Percentiles rank a stretch among this genome's conserved stretches.
Conservation (phyloP, 768 basidiomycete genomes). For the Tremella fuciformis region DNA sequence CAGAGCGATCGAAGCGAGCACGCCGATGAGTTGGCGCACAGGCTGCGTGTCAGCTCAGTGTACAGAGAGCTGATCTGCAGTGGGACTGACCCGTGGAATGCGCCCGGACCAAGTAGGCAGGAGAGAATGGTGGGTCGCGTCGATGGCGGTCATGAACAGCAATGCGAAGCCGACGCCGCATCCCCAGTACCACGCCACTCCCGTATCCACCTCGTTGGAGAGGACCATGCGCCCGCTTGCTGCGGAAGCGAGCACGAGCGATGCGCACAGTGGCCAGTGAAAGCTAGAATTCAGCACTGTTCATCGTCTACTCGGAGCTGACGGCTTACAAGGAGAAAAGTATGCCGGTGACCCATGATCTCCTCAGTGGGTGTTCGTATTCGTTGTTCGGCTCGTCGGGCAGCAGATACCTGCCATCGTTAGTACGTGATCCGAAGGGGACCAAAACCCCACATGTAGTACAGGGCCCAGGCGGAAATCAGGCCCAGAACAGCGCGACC, state of each 20-base stretch:
- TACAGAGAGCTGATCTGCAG: background rate
- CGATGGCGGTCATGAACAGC: slow-evolving; percentile 30
- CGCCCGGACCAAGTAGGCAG: slow-evolving; percentile 7
- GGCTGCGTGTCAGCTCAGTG: slow-evolving; percentile 7
- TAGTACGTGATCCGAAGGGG: background rate
- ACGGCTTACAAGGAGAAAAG: slow-evolving; percentile 26
- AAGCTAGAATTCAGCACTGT: slow-evolving; percentile 21
- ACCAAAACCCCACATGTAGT: slow-evolving; percentile 21
- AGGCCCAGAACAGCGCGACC: slow-evolving; percentile 20
- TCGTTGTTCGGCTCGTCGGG: slow-evolving; percentile 21
- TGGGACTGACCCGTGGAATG: slow-evolving; percentile 26
- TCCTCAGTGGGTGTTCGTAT: slow-evolving; percentile 36
- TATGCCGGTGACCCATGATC: slow-evolving; percentile 25
- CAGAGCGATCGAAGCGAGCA: slow-evolving; percentile 21
- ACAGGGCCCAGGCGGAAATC: slow-evolving; percentile 29
- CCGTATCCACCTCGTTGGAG: slow-evolving; percentile 20
- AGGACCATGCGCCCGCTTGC: slow-evolving; percentile 32
- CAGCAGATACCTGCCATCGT: slow-evolving; percentile 15
- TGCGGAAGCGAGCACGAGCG: slow-evolving; percentile 39
- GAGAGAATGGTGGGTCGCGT: slow-evolving; percentile 29
- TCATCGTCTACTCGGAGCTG: background rate
- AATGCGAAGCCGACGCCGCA: slow-evolving; percentile 36
- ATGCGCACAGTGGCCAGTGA: slow-evolving; percentile 42
- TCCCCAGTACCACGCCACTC: slow-evolving; percentile 37
- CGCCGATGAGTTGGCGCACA: slow-evolving; percentile 12